Percentiles rank a stretch among this genome's conserved stretches.
These are phyloP conservation scores for Saccharomycopsis lassenensis DNA, from an alignment of 805 yeast genomes.

Conservation along the genomic window DNA sequence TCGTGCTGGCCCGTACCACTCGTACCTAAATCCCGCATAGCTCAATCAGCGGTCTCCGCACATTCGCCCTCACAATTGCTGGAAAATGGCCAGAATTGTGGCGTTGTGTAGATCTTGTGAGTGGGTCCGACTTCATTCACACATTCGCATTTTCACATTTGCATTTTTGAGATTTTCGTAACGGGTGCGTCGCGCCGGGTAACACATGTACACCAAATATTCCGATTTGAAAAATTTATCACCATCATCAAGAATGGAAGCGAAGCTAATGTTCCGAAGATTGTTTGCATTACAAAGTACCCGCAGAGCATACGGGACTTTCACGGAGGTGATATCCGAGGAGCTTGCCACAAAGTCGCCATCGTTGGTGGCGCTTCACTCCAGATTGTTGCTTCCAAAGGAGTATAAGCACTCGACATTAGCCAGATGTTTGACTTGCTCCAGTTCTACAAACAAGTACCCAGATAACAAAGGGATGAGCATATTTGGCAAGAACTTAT, in stretches of 20 bases:
- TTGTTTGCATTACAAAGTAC: too few species aligned
- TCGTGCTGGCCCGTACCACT: too few species aligned
- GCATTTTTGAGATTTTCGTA: too few species aligned
- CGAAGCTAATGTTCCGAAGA: neutral
- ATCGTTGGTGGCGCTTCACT: conserved; percentile 55
- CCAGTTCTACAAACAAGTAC: conserved; percentile 32
- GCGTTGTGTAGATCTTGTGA: too few species aligned
- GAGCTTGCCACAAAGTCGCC: conserved; percentile 41
- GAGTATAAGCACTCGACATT: conserved; percentile 51
- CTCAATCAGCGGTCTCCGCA: too few species aligned
- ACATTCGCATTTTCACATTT: too few species aligned
- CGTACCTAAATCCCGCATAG: too few species aligned
- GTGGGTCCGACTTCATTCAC: too few species aligned
- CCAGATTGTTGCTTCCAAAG: conserved; percentile 57
- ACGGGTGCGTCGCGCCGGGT: too few species aligned
- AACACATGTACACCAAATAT: too few species aligned
- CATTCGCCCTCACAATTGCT: too few species aligned
- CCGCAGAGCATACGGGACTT: conserved; percentile 2
- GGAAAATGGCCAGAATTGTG: too few species aligned
- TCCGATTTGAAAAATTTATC: neutral
- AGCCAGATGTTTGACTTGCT: conserved; percentile 71
- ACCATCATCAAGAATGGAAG: neutral
- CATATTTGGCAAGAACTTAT: conserved; percentile 69
- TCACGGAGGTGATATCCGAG: conserved; percentile 28
- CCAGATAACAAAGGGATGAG: conserved; percentile 72